A percentile compares a stretch with the other conserved stretches of the same genome.
Conservation (phyloP, 2,329 filamentous ascomycete species). For the Venturia nashicola region DNA sequence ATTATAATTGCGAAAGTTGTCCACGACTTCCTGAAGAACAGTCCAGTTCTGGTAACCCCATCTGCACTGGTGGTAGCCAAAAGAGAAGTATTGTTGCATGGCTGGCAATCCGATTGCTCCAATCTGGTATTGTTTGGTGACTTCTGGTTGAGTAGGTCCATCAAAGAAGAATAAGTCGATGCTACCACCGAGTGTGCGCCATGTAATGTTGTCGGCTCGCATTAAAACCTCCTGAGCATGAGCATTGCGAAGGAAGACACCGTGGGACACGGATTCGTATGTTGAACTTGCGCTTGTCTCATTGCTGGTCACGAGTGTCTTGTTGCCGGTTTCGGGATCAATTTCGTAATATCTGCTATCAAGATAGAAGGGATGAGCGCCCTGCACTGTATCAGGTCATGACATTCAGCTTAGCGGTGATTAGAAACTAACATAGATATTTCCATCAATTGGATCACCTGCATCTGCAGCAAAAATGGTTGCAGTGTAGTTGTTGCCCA, state of each 20-base stretch:
- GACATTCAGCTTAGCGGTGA: neutral
- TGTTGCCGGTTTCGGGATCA: slow-evolving; percentile 32
- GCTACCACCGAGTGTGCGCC: slow-evolving; percentile 61
- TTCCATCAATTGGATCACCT: slow-evolving; percentile 50
- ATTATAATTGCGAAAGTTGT: slow-evolving; percentile 39
- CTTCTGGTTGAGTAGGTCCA: slow-evolving; percentile 55
- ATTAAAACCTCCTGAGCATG: slow-evolving; percentile 66
- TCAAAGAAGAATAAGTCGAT: slow-evolving; percentile 72
- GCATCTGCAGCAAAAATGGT: slow-evolving; percentile 57
- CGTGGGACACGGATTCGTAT: slow-evolving; percentile 51
- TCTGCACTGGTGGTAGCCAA: slow-evolving; percentile 73
- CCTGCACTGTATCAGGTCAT: neutral
- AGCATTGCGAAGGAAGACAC: slow-evolving; percentile 64
- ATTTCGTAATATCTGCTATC: slow-evolving; percentile 64
- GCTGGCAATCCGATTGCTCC: slow-evolving; percentile 55
- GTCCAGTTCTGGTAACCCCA: slow-evolving; percentile 73
- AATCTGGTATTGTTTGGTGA: slow-evolving; percentile 57
- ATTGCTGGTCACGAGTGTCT: slow-evolving; percentile 41
- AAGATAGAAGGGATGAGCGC: slow-evolving; percentile 61
- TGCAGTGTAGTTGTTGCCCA: slow-evolving; percentile 62
- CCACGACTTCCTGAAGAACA: slow-evolving; percentile 45
- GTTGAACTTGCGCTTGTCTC: slow-evolving; percentile 24
- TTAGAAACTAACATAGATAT: slow-evolving; percentile 49
- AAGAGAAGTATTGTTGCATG: slow-evolving; percentile 70
- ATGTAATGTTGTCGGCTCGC: slow-evolving; percentile 51